Base-by-base conservation (phyloP, 495 filamentous ascomycete genomes). In the Sphaerosporella brunnea region DNA sequence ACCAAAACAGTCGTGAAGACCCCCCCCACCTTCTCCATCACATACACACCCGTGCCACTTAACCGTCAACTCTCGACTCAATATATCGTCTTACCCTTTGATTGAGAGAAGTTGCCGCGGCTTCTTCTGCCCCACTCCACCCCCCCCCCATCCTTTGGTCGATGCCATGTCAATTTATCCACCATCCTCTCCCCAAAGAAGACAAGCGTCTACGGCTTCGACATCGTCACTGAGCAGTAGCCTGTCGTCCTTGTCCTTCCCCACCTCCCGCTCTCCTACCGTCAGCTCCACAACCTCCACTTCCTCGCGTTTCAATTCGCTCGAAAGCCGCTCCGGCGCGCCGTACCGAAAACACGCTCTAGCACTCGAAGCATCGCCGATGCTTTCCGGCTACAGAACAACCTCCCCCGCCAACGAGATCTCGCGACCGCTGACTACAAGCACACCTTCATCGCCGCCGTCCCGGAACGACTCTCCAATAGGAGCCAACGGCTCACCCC, bases 121-220 rank as follows among this genome's bases (percentile, higher is more conserved):
- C 5, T 32, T 32, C 13, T 32, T 7, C 13, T 32, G 28, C 28
- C 13, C 28, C 28, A 13, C 28, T 32, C 13, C 5, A 32, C 21
- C 37, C 11, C 10, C 37, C n/a, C 40, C 40, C 13, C 13, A 16
- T 40, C 37, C 28, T 11, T 15, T 18, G 20, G 40, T 43, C 10
- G 9, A 43, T 43, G 43, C 28, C 43, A 46, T 46, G 43, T 46
- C 43, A 25, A 36, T 61, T 37, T 57, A 54, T 45, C 51, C 58
- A n/a, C 24, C 24, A n/a, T 36, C 58, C 23, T 46, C 58, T 35
- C 38, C 58, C 26, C 58, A 61, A 15, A 56, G 53, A 55, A 49
- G 58, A 49, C 58, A 60, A 49, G 50, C 53, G 48, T 61, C 58
- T 43, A 61, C 50, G 42, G 50, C 58, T 26, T 61, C 58, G 24